phyloP scores from a whole-genome alignment of 1,284 basidiomycete genomes.

The Microbotryum scabiosae region DNA sequence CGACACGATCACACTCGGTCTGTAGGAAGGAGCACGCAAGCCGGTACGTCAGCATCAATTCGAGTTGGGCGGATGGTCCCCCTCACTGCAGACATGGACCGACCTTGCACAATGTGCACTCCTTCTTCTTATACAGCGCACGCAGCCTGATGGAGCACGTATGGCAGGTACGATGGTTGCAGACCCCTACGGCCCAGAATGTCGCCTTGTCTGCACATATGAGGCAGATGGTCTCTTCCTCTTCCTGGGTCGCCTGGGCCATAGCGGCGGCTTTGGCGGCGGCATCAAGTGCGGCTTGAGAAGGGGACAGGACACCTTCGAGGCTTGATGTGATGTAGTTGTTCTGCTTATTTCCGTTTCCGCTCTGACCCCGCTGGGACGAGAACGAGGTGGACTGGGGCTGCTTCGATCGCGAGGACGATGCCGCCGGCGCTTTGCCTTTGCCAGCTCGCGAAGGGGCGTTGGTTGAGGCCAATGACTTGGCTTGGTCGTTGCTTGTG shows the following conservation, averaged over 20 bases:
- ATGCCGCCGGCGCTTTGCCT: not conserved
- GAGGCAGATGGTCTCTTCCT: constrained; percentile 61
- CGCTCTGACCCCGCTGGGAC: not conserved
- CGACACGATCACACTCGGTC: constrained; percentile 68
- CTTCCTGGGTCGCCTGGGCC: not conserved
- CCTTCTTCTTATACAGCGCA: constrained; percentile 73
- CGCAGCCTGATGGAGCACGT: constrained; percentile 84
- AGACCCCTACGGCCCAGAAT: constrained; percentile 78
- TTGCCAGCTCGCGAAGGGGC: not conserved
- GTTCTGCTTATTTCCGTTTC: not conserved
- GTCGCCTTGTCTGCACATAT: constrained; percentile 94
- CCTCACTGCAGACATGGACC: constrained; percentile 29
- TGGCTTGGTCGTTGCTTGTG: not conserved
- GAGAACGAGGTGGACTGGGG: not conserved
- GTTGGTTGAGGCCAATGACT: not conserved
- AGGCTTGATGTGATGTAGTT: no score
- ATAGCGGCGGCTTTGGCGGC: not conserved
- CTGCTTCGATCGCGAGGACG: not conserved
- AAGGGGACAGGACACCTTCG: not conserved
- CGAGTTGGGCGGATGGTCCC: no score
- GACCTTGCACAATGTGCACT: constrained; percentile 96
- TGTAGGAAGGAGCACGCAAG: constrained; percentile 37
- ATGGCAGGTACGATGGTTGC: constrained; percentile 87
- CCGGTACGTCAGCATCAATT: no score
- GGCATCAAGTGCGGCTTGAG: not conserved